Evolutionary conservation across 768 basidiomycete species (phyloP), one percentile per base, ranked within the genome.

Genomic region (Rhizopogon salebrosus): DNA sequence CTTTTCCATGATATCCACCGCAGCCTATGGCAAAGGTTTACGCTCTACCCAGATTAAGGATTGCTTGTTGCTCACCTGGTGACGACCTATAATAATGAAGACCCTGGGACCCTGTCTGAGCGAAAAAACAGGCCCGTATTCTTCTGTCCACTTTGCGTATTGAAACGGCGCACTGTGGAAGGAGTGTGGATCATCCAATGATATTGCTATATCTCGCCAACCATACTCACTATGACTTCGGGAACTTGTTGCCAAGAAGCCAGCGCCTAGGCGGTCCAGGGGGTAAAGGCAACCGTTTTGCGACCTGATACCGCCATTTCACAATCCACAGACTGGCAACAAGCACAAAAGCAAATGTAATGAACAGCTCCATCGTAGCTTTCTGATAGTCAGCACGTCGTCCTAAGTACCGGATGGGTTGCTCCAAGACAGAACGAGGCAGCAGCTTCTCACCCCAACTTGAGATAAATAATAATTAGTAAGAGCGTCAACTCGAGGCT

Each of bases 111-210:
- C 82, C 57, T 79, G 77, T 5, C 75, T 71, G 1, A 85, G 62
- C 0, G 78, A 74, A 55, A 83, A 82, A 0, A 85, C 72, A 0
- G 84, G 82, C 0, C 84, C 84, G 57, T 84, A 84, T 54, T 74
- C 59, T 58, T 83, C 71, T 2, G 78, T 80, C 76, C 81, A 79
- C 59, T 78, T 72, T 31, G 83, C 78, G 42, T 80, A 82, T 24
- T 27, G 55, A 62, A 51, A 11, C 58, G 64, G 11, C 23, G 37
- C 11, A 29, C 10, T 4, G 20, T 3, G 2, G 5, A 9, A 4
- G 10, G 4, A 11, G n/a, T n/a, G n/a, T n/a, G n/a, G n/a, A n/a
- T n/a, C n/a, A 1, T 29, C n/a, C n/a, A n/a, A n/a, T n/a, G n/a
- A n/a, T 9, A 0, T 5, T 7, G n/a, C 18, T 36, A 14, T 18